A percentile compares a stretch with the other conserved stretches of the same genome.
phyloP scores from a whole-genome alignment of 2,329 filamentous ascomycete genomes.

The Apiospora kogelbergensis region DNA sequence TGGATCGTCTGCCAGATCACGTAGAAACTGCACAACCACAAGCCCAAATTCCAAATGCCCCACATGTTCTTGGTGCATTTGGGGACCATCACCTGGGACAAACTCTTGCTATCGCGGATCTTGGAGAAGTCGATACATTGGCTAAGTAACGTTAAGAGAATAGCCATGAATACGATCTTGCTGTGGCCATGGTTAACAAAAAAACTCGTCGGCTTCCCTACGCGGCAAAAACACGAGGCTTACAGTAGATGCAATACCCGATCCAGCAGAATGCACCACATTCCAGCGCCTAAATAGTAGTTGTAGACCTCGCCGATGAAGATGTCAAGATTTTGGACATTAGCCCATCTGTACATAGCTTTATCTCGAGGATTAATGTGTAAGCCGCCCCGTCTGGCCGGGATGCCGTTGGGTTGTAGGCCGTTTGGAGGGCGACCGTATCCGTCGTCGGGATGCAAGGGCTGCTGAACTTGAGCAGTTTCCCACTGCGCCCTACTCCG shows the following conservation, averaged over 20 bases:
- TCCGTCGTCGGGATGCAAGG: slow-evolving; percentile 43
- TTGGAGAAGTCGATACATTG: slow-evolving; percentile 83
- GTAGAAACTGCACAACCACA: slow-evolving; percentile 85
- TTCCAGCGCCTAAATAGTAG: slow-evolving; percentile 80
- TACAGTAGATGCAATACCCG: slow-evolving; percentile 72
- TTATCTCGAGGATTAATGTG: slow-evolving; percentile 58
- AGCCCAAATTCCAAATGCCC: slow-evolving; percentile 70
- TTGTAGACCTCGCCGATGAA: slow-evolving; percentile 84
- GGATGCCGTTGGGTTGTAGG: slow-evolving; percentile 16
- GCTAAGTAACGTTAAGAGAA: slow-evolving; percentile 78
- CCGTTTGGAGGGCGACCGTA: slow-evolving; percentile 20
- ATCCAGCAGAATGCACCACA: slow-evolving; percentile 80
- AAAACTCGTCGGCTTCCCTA: not conserved
- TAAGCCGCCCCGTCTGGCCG: slow-evolving; percentile 24
- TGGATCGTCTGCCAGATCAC: slow-evolving; percentile 80
- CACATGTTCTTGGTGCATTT: slow-evolving; percentile 78
- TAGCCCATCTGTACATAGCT: slow-evolving; percentile 91
- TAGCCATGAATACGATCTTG: slow-evolving; percentile 79
- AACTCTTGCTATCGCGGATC: slow-evolving; percentile 62
- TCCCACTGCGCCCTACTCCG: slow-evolving; percentile 55
- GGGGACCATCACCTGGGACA: slow-evolving; percentile 59
- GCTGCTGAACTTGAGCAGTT: slow-evolving; percentile 50
- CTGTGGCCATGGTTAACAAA: slow-evolving; percentile 38
- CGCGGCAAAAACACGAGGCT: slow-evolving; percentile 33
- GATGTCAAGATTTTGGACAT: slow-evolving; percentile 83